A percentile compares a stretch with the other conserved stretches of the same genome.
Evolutionary conservation across 2,329 filamentous ascomycete genomes (phyloP).

Genomic region (Fusarium piperis): DNA sequence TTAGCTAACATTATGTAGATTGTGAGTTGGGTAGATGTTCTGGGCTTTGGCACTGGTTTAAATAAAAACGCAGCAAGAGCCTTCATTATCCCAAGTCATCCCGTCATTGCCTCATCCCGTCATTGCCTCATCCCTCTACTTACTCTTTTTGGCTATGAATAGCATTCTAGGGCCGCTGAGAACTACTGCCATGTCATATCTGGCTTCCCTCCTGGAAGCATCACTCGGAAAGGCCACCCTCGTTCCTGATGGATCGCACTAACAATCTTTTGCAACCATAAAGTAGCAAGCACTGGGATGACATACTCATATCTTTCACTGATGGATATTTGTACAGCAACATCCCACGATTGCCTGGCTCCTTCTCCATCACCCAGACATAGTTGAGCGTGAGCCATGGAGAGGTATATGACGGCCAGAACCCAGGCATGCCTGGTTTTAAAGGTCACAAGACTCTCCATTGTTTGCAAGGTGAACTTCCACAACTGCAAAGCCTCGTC

Average conservation of each 20-base stretch:
- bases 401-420: constrained; percentile 42
- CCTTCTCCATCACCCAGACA: constrained; percentile 20
- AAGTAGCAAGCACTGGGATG: constrained; percentile 43
- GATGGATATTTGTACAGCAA: constrained; percentile 34
- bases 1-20: no score
- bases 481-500: constrained; percentile 34
- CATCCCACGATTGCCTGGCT: constrained; percentile 37
- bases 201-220: constrained; percentile 43
- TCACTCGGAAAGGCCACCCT: constrained; percentile 46
- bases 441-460: constrained; percentile 37
- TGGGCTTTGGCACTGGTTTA: no score
- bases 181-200: constrained; percentile 35
- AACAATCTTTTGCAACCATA: constrained; percentile 43
- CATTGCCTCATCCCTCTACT: not conserved
- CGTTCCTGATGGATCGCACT: constrained; percentile 35
- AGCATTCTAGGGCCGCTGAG: no score
- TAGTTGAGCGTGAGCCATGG: constrained; percentile 43
- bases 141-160: no score
- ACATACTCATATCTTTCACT: constrained; percentile 46
- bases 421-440: constrained; percentile 37
- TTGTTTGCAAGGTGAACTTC: constrained; percentile 27
- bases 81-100: not conserved
- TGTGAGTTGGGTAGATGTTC: no score
- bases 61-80: no score
- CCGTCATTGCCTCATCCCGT: no score